Evolutionary conservation across 192 early-diverging fungal species (phyloP).

Genomic region (Dissophora ornata): DNA sequence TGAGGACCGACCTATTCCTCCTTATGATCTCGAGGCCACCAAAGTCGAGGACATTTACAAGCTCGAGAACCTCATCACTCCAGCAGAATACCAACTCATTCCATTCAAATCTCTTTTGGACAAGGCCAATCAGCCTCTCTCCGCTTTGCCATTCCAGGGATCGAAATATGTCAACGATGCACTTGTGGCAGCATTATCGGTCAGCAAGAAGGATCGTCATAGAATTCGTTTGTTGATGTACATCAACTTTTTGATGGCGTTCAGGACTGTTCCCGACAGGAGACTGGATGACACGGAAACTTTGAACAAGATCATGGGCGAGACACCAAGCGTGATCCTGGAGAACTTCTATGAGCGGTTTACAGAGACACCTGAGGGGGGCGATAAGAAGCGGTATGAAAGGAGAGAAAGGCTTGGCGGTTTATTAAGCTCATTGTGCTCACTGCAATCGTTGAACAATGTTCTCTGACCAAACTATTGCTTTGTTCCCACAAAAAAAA

Average conservation of each 20-base stretch:
- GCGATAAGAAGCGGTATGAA: conserved; percentile 56
- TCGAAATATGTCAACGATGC: conserved; percentile 61
- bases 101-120: conserved; percentile 64
- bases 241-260: conserved; percentile 81
- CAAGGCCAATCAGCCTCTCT: conserved; percentile 51
- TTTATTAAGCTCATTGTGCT: too few relatives aligned
- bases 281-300: conserved; percentile 62
- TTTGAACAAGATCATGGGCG: conserved; percentile 57
- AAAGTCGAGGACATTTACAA: conserved; percentile 85
- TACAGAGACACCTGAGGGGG: conserved; percentile 62
- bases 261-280: conserved; percentile 60
- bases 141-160: conserved; percentile 52
- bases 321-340: conserved; percentile 67
- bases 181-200: conserved; percentile 47
- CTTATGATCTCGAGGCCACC: conserved; percentile 73
- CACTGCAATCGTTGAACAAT: too few relatives aligned
- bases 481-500: too few relatives aligned
- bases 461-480: too few relatives aligned
- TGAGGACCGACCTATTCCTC: conserved; percentile 77
- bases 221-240: conserved; percentile 75
- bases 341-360: conserved; percentile 73
- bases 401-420: too few relatives aligned
- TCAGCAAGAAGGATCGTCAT: conserved; percentile 64
- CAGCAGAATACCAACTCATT: conserved; percentile 72
- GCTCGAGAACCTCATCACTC: conserved; percentile 75